phyloP scores from a whole-genome alignment of 1,284 basidiomycete species.

The Ceratobasidium sp. region DNA sequence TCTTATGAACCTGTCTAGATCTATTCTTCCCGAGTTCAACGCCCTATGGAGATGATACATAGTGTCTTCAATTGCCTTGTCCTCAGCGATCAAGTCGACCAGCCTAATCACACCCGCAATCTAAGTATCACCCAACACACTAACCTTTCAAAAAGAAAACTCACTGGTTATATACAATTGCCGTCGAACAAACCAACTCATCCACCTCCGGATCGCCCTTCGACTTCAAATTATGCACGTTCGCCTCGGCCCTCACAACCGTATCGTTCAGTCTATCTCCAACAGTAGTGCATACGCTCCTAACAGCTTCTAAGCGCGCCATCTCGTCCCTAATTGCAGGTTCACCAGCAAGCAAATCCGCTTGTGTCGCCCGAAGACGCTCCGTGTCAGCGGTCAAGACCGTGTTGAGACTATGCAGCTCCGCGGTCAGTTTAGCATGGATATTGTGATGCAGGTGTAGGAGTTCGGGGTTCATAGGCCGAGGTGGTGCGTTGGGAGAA shows the following conservation, averaged over 20 bases:
- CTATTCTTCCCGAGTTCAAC: conserved; percentile 90
- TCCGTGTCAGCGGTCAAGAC: conserved; percentile 78
- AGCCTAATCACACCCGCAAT: conserved; percentile 74
- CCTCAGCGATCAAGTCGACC: conserved; percentile 96
- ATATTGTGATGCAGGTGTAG: conserved; percentile 86
- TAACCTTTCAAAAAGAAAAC: conserved; percentile 55
- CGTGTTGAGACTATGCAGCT: conserved; percentile 75
- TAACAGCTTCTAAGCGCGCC: conserved; percentile 94
- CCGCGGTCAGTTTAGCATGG: conserved; percentile 78
- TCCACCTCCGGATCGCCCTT: conserved; percentile 89
- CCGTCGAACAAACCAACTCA: conserved; percentile 94
- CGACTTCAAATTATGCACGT: conserved; percentile 75
- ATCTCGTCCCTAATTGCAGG: conserved; percentile 97
- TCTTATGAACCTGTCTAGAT: conserved; percentile 92
- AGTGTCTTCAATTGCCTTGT: conserved; percentile 98
- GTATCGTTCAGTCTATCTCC: conserved; percentile 74
- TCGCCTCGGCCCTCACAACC: conserved; percentile 74
- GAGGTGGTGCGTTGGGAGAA: conserved; percentile 70
- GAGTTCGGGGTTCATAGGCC: conserved; percentile 91
- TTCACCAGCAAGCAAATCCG: conserved; percentile 88
- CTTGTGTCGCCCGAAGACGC: conserved; percentile 82
- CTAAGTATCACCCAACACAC: background rate
- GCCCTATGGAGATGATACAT: conserved; percentile 97
- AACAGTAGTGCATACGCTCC: conserved; percentile 88
- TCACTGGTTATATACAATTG: conserved; percentile 95